Percentiles rank a stretch among this genome's conserved stretches.
These are phyloP conservation scores for Austroboletus novae-zelandiae DNA, from an alignment of 1,284 basidiomycete species.

Conservation along the genomic window DNA sequence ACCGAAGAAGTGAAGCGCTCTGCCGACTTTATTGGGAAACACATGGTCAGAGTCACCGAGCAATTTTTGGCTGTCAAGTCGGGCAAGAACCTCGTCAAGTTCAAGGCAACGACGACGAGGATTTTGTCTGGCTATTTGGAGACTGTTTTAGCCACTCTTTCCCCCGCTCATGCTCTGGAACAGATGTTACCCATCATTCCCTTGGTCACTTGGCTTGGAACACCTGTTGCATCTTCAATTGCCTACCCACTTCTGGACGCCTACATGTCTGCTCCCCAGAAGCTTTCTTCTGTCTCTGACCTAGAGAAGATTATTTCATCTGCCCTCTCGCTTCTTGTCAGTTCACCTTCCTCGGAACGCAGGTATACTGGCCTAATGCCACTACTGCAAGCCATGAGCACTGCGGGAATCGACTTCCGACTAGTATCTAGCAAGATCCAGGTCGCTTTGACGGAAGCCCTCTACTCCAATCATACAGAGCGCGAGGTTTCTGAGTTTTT, in stretches of 20 bases:
- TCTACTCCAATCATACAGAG: constrained; percentile 20
- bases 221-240: constrained; percentile 9
- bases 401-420: constrained; percentile 18
- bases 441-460: constrained; percentile 23
- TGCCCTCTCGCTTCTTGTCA: constrained; percentile 22
- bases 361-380: constrained; percentile 20
- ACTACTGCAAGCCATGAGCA: constrained; percentile 22
- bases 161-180: constrained; percentile 7
- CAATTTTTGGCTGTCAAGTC: constrained; percentile 17
- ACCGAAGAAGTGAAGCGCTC: constrained; percentile 20
- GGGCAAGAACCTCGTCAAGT: constrained; percentile 18
- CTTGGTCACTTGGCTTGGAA: constrained; percentile 16
- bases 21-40: constrained; percentile 18
- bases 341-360: constrained; percentile 4
- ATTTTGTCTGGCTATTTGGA: constrained; percentile 21
- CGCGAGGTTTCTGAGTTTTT: constrained; percentile 28
- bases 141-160: constrained; percentile 4
- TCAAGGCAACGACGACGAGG: constrained; percentile 9
- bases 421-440: constrained; percentile 19
- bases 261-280: constrained; percentile 29
- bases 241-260: constrained; percentile 24
- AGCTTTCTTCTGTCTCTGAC: constrained; percentile 21
- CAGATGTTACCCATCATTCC: constrained; percentile 15
- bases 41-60: constrained; percentile 4
- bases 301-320: constrained; percentile 32